Conservation (phyloP, 768 basidiomycete species). For the Tricholoma sp. region DNA sequence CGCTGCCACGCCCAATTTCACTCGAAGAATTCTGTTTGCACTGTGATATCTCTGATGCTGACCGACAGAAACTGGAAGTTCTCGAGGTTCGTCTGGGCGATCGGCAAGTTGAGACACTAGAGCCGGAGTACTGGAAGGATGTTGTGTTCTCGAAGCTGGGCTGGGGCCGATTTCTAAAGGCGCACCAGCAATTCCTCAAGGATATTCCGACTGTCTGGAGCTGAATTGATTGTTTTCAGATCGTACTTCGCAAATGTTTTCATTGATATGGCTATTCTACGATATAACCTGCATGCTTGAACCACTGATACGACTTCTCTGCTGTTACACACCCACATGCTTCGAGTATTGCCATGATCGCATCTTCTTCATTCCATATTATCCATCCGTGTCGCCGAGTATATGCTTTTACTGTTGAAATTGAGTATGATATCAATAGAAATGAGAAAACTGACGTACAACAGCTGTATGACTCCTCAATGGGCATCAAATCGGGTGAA, state of each 20-base stretch:
- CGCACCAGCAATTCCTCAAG: too few relatives aligned
- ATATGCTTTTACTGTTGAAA: not conserved
- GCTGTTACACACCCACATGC: slow-evolving; percentile 16
- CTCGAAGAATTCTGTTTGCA: not conserved
- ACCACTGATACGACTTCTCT: slow-evolving; percentile 11
- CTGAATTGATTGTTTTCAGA: not conserved
- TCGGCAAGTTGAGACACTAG: too few relatives aligned
- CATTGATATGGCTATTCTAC: not conserved
- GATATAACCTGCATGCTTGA: slow-evolving; percentile 18
- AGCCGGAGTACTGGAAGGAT: too few relatives aligned
- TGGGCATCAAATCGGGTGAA: slow-evolving; percentile 32
- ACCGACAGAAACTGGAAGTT: too few relatives aligned
- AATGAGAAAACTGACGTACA: slow-evolving; percentile 3
- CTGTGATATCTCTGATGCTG: too few relatives aligned
- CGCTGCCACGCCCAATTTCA: too few relatives aligned
- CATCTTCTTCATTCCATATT: slow-evolving; percentile 7
- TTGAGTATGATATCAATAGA: not conserved
- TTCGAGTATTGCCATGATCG: slow-evolving; percentile 9
- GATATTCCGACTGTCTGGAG: not conserved
- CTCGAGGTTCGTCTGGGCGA: too few relatives aligned
- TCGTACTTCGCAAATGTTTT: not conserved
- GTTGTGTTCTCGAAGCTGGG: too few relatives aligned
- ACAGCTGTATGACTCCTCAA: slow-evolving; percentile 27
- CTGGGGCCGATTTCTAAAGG: too few relatives aligned
- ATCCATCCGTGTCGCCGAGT: slow-evolving; percentile 3